Evolutionary conservation across 805 yeast species (phyloP).

Genomic region (Saccharomyces mikatae): DNA sequence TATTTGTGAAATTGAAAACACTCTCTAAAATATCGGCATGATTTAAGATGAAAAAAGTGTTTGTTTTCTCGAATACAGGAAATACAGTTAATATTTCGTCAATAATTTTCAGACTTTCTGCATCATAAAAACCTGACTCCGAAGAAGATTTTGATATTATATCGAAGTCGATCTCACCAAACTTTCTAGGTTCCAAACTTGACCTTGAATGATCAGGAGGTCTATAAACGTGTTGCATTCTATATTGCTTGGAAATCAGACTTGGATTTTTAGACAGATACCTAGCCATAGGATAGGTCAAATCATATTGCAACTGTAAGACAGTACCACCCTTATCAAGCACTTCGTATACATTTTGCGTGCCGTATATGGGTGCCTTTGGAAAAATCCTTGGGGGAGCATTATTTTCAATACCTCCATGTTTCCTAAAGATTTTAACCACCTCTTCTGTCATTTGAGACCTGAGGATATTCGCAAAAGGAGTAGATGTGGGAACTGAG

Average conservation of each 20-base stretch:
- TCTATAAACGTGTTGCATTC: constrained; percentile 77
- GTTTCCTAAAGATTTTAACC: constrained; percentile 56
- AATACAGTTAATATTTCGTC: constrained; percentile 62
- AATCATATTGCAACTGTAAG: constrained; percentile 80
- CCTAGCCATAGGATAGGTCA: constrained; percentile 85
- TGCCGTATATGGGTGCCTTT: constrained; percentile 60
- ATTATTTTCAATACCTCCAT: constrained; percentile 80
- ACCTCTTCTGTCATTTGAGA: constrained; percentile 54
- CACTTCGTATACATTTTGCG: constrained; percentile 66
- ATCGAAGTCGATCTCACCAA: constrained; percentile 82
- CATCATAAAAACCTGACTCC: constrained; percentile 59
- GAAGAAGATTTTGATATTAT: constrained; percentile 46
- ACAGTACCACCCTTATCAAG: constrained; percentile 83
- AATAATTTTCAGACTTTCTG: constrained; percentile 77
- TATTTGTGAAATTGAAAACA: constrained; percentile 72
- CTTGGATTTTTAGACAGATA: constrained; percentile 55
- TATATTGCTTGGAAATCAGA: constrained; percentile 46
- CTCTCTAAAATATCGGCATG: constrained; percentile 75
- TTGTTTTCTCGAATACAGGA: constrained; percentile 56
- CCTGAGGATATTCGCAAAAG: constrained; percentile 48
- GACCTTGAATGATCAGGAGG: constrained; percentile 42
- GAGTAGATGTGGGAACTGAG: constrained; percentile 21
- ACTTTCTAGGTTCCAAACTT: constrained; percentile 68
- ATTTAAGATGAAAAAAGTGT: constrained; percentile 56
- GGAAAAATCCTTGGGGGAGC: constrained; percentile 69